Evolutionary conservation across 305 asterid genomes (phyloP), one percentile per base, ranked within the genome.

Genomic region (Fraxinus greggii): DNA sequence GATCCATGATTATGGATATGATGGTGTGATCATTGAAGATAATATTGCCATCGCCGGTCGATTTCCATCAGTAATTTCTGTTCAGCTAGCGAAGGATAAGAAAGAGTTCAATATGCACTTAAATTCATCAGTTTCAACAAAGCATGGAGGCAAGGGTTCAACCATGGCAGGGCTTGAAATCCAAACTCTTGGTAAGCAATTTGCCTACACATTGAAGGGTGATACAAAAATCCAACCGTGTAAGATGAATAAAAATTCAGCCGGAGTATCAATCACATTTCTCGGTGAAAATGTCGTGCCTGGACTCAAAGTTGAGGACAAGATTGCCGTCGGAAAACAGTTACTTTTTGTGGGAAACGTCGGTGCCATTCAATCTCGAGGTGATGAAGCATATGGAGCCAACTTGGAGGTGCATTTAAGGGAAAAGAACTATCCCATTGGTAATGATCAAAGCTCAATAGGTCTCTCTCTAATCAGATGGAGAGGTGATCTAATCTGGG

Each of bases 1-100:
- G 91, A 91, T 88, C 85, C 90, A 78, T 31, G 89, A 88, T 56
- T 83, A 80, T 85, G 91, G 86, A 74, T 85, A 75, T 81, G 86
- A 87, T 69, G 91, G 86, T 13, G 80, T 85, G 23, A 75, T 70
- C 79, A 70, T 86, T 8, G 90, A 87, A 78, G 89, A 84, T 63
- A 80, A 54, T 65, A 28, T 77, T 29, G 65, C 81, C 35, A 51
- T 79, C 78, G 83, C 89, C 1, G 78, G 84, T 67, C 82, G 59
- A 31, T 79, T 85, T 74, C 92, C 93, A 40, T 86, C 86, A 45
- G 70, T 31, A 48, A 77, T 84, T 42, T 83, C 87, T 3, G 75
- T 86, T 82, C 89, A 85, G 78, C 80, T 89, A 28, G 56, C 80
- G 17, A 86, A 83, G 70, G 93, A 89, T 70, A 89, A 85, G 83